A percentile compares a stretch with the other conserved stretches of the same genome.
Conservation (phyloP, 2,329 filamentous ascomycete genomes). For the Aspergillus felis region DNA sequence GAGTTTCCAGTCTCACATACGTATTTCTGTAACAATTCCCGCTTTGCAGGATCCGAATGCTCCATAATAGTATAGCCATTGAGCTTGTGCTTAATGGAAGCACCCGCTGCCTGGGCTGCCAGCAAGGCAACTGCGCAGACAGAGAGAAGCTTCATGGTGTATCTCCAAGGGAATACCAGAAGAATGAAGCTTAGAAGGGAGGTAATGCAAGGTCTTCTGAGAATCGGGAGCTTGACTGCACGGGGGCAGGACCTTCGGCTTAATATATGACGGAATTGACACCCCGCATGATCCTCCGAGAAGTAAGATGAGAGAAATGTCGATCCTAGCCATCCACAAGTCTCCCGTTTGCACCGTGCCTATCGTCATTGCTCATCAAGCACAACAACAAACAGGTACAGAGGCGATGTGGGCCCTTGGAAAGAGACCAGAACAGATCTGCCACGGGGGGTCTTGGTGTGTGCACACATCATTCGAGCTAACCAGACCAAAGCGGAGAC, state of each 20-base stretch:
- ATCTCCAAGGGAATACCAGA: not conserved
- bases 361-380: not conserved
- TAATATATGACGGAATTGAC: not conserved
- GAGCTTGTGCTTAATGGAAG: constrained; percentile 48
- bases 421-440: not conserved
- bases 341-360: not conserved
- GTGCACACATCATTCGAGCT: not conserved
- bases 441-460: not conserved
- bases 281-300: not conserved
- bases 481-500: not conserved
- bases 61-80: constrained; percentile 46
- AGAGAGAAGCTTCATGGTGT: constrained; percentile 38
- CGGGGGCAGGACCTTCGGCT: not conserved
- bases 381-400: not conserved
- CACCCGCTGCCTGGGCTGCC: constrained; percentile 44
- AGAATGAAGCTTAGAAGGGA: not conserved
- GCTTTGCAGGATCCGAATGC: constrained; percentile 37
- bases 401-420: not conserved
- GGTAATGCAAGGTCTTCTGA: not conserved
- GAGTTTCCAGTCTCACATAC: constrained; percentile 34
- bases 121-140: constrained; percentile 34
- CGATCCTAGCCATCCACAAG: not conserved
- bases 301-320: not conserved
- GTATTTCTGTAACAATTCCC: constrained; percentile 53
- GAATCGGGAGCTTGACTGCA: not conserved